phyloP scores from a whole-genome alignment of 2,329 filamentous ascomycete species.

The Trichoderma atrobrunneum region DNA sequence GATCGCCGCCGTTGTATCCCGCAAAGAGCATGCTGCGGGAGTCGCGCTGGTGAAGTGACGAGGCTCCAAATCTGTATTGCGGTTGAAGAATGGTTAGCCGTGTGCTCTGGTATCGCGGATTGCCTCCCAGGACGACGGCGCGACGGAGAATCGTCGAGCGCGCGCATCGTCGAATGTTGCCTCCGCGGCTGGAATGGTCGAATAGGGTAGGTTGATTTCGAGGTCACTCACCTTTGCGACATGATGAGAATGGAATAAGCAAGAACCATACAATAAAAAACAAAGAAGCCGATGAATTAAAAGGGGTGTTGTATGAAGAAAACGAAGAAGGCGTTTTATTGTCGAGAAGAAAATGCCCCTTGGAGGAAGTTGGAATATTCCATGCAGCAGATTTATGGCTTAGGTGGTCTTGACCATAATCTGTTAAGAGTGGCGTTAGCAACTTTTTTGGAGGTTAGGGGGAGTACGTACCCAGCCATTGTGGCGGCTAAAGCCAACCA shows the following conservation, averaged over 20 bases:
- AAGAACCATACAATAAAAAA: background rate
- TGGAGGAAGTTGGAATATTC: background rate
- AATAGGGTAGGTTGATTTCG: background rate
- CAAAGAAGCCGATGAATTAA: background rate
- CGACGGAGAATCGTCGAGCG: background rate
- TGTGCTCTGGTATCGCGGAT: background rate
- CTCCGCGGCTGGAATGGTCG: background rate
- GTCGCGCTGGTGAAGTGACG: conserved; percentile 70
- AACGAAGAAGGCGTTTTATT: background rate
- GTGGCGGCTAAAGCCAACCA: background rate
- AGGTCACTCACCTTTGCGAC: conserved; percentile 36
- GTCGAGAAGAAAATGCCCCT: conserved; percentile 8
- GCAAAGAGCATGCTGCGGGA: conserved; percentile 72
- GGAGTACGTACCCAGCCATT: conserved; percentile 12
- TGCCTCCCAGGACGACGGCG: background rate
- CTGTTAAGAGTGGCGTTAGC: conserved; percentile 12
- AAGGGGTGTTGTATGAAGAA: background rate
- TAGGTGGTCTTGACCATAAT: conserved; percentile 21
- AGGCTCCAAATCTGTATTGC: conserved; percentile 59
- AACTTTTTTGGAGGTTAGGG: conserved; percentile 3
- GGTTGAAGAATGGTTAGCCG: background rate
- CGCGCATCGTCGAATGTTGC: conserved; percentile 2
- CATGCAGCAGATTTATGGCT: conserved; percentile 13
- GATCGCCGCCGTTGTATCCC: conserved; percentile 59
- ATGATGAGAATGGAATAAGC: conserved; percentile 23